These are phyloP conservation scores for Fusarium floridanum DNA, from an alignment of 2,329 filamentous ascomycete species.

Conservation along the genomic window DNA sequence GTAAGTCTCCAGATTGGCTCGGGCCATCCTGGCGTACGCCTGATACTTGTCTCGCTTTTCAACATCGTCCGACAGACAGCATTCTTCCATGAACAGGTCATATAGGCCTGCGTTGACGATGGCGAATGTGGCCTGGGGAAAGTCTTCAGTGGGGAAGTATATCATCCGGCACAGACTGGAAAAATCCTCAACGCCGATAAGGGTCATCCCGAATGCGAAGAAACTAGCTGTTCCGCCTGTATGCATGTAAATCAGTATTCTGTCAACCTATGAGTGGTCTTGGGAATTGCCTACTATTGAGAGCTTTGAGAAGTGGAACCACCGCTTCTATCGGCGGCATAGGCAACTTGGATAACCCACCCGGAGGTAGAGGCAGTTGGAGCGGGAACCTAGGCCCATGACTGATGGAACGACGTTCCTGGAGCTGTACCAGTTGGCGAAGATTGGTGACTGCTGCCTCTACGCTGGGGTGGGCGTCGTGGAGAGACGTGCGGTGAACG, in stretches of 20 bases:
- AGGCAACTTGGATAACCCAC: conserved; percentile 61
- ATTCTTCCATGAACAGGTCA: conserved; percentile 61
- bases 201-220: neutral
- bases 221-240: neutral
- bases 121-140: conserved; percentile 62
- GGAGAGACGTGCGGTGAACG: conserved; percentile 60
- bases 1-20: conserved; percentile 63
- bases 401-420: conserved; percentile 55
- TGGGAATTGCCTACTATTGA: conserved; percentile 54
- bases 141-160: conserved; percentile 65
- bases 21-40: conserved; percentile 55
- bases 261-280: neutral
- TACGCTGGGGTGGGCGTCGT: conserved; percentile 49
- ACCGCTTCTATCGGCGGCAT: conserved; percentile 66
- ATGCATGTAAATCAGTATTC: neutral
- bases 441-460: conserved; percentile 53
- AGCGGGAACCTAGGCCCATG: conserved; percentile 59
- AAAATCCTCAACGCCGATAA: conserved; percentile 61
- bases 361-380: conserved; percentile 59
- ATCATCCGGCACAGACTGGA: conserved; percentile 60
- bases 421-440: conserved; percentile 64
- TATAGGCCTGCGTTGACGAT: conserved; percentile 62
- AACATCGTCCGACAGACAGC: conserved; percentile 49
- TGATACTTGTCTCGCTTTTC: conserved; percentile 51
- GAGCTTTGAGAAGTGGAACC: conserved; percentile 60